Evolutionary conservation across 352 stramenopile genomes (phyloP), one percentile per base, ranked within the genome.

Genomic region (Blastocystis sp.): DNA sequence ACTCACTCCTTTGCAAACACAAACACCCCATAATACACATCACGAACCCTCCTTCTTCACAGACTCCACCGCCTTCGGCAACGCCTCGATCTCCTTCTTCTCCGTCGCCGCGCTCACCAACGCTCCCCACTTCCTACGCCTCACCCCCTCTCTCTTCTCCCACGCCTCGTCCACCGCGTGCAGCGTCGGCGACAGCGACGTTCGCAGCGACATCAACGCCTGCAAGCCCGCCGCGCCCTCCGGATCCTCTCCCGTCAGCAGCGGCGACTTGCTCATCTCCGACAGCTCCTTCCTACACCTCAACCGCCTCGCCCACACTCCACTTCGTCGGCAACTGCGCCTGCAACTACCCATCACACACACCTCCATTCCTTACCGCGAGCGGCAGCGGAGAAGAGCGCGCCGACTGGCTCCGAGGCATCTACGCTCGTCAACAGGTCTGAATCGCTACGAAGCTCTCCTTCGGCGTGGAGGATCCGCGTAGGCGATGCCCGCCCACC

Each of bases 241-340:
- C 10, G 74, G 74, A 50, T 85, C 74, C 33, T 85, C 74, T 9
- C 74, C 74, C 24, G 74, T 85, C 12, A 85, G n/a, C 74, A 85
- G 31, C 19, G 74, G 74, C 24, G 74, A 85, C 50, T 85, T 67
- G 35, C 50, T 50, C 13, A 85, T 29, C 21, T 85, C 55, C 60
- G 50, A 12, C 41, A 35, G 16, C 51, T 69, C 45, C 16, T 37
- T 26, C 51, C 74, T 81, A 81, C 45, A 31, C 16, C 12, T 67
- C n/a, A 67, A 12, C 31, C 1, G 0, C 61, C 24, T n/a, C 31
- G 31, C 61, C 6, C 45, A 16, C 45, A n/a, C 16, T 55, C 45
- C 45, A 55, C 45, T 55, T 55, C 45, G 45, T 55, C 45, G 9
- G 45, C 45, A 19, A 16, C 45, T 16, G 45, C 0, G 45, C 16